phyloP scores from a whole-genome alignment of 192 early-diverging fungal species.

The Kickxella alabastrina region DNA sequence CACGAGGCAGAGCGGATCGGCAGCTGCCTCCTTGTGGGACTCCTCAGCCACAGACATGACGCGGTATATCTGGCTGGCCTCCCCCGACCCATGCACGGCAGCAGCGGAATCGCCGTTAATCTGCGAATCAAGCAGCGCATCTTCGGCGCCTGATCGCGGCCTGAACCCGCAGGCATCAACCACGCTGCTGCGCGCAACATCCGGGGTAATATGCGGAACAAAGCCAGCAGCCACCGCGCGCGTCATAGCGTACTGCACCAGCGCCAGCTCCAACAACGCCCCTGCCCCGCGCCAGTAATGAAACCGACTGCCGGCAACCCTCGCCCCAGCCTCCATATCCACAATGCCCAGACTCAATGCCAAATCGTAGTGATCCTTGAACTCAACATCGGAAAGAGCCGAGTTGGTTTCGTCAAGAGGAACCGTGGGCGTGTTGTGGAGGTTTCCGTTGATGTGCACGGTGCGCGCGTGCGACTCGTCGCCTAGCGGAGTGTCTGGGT shows the following conservation, averaged over 20 bases:
- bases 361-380: conserved; percentile 70
- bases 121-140: not conserved
- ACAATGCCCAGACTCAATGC: conserved; percentile 63
- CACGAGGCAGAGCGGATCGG: conserved; percentile 64
- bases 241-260: conserved; percentile 82
- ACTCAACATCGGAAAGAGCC: conserved; percentile 9
- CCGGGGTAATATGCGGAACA: conserved; percentile 75
- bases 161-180: conserved; percentile 88
- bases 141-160: conserved; percentile 54
- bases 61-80: conserved; percentile 86
- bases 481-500: conserved; percentile 70
- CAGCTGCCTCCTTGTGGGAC: conserved; percentile 4
- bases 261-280: conserved; percentile 80
- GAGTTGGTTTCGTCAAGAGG: conserved; percentile 16
- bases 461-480: conserved; percentile 63
- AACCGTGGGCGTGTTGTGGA: conserved; percentile 19
- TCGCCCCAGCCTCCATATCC: conserved; percentile 77
- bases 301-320: conserved; percentile 77
- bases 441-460: conserved; percentile 40
- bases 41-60: conserved; percentile 50
- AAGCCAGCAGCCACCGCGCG: conserved; percentile 69
- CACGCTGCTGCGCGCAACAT: conserved; percentile 73
- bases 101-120: not conserved
- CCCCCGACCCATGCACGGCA: conserved; percentile 14
- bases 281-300: conserved; percentile 86